Conservation (phyloP, 1,284 basidiomycete species). For the Ceratobasidium sp. region DNA sequence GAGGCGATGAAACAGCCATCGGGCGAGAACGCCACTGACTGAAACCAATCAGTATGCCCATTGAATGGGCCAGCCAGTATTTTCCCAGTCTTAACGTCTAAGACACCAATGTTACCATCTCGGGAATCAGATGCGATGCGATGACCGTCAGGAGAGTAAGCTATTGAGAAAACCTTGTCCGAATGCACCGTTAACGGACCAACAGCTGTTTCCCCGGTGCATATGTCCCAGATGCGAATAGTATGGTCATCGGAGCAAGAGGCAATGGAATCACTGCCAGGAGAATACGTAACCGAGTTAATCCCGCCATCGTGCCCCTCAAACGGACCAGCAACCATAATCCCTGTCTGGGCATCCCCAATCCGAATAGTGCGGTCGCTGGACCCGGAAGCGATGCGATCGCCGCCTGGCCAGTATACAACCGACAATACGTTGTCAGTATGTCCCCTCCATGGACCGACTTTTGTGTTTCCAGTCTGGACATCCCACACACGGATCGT, state of each 20-base stretch:
- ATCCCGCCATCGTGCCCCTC: not conserved
- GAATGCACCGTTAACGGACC: constrained; percentile 9
- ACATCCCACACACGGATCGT: constrained; percentile 34
- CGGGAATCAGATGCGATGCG: not conserved
- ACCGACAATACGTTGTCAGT: not conserved
- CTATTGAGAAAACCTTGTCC: not conserved
- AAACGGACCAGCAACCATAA: constrained; percentile 21
- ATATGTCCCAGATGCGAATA: constrained; percentile 19
- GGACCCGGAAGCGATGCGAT: constrained; percentile 7
- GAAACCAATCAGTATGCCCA: not conserved
- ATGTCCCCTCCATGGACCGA: not conserved
- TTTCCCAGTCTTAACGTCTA: not conserved
- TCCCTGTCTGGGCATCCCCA: constrained; percentile 53
- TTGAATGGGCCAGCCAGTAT: not conserved
- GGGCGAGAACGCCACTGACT: constrained; percentile 34
- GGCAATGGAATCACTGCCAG: not conserved
- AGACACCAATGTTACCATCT: constrained; percentile 5
- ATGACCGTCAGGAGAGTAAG: too few species aligned
- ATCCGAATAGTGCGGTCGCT: constrained; percentile 46
- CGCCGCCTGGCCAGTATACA: constrained; percentile 15
- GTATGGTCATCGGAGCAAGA: constrained; percentile 16
- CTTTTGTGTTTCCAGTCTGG: not conserved
- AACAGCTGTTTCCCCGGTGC: not conserved
- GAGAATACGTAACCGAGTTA: not conserved
- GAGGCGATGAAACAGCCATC: not conserved